Base-by-base conservation (phyloP, 768 basidiomycete genomes). In the Kwoniella sp. region DNA sequence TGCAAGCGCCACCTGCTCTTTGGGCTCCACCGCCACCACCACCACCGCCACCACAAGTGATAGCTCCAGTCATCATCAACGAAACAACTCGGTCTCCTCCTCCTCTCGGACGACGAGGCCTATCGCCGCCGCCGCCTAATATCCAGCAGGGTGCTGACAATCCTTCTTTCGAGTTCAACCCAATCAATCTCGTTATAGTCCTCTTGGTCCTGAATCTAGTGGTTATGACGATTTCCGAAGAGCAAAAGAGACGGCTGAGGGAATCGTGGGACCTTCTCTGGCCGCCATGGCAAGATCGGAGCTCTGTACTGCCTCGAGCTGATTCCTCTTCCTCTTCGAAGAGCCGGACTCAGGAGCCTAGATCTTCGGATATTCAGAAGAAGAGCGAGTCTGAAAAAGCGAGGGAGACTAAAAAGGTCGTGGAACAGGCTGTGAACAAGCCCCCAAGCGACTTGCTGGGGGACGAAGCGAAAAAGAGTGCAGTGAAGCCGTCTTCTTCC, bases 231-330 rank as follows among this genome's bases (percentile, higher is more conserved):
- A 26, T 68, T 10, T 64, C 67, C 15, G 25, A 29, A 2, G 63
- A 69, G 17, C 49, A 62, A 5, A 62, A 59, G 22, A 27, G 29
- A n/a, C 52, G 69, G 10, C 21, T 73, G 33, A 68, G 51, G 36
- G 50, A 54, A 21, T 68, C 67, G 0, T 73, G 72, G 72, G 22
- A 60, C 25, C 12, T 73, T 1, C 71, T 73, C 57, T 73, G 72
- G 69, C 69, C 69, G 17, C 69, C 72, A 25, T 73, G 72, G 72
- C 69, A 73, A 44, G 67, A 73, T 52, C 63, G 71, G 1, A 44
- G 52, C 7, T n/a, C 7, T 6, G 15, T 13, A 56, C 17, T 19
- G 25, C 29, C 19, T 26, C 27, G 24, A 6, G 6, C n/a, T 10
- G 25, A 13, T 25, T 27, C 50, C 17, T 24, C 24, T 9, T 26